Evolutionary conservation across 768 basidiomycete species (phyloP), one percentile per base, ranked within the genome.

Genomic region (Lyophyllum atratum): DNA sequence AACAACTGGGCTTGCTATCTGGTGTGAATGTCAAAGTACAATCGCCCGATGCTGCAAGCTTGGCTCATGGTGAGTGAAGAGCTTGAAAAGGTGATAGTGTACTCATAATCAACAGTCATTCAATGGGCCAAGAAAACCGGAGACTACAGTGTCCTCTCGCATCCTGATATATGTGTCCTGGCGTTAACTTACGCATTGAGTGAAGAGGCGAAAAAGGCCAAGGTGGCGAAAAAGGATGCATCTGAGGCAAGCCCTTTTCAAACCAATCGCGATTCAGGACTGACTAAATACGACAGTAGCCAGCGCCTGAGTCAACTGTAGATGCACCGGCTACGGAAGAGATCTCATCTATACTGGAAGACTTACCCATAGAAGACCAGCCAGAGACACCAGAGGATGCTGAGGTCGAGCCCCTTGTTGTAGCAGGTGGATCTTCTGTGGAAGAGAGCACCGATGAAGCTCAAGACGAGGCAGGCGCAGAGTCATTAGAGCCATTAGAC

Each of bases 71-170:
- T 87, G 55, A 47, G 80, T 68, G 26, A 45, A 25, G 25, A 33
- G 24, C 49, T 31, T 12, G 43, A 37, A 24, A n/a, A 7, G 33
- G 37, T 25, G n/a, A 26, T 44, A 31, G 22, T 21, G 28, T 24
- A 14, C 29, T 28, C 17, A 25, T 52, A 29, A 42, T 14, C 25
- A 19, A 21, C 14, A 98, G 97, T 96, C 4, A 92, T 90, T 54
- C 88, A 89, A 59, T 88, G 86, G 72, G 93, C 97, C 3, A 96
- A 94, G 79, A 92, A 92, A 78, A 96, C 96, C 0, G 97, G 97
- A 69, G 97, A 99, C 73, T 95, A 94, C 68, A 78, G 92, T 42
- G 95, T 94, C 46, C 80, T 99, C 37, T 97, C 94, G 14, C 84
- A 89, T 70, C 82, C 95, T 14, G 97, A 99, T 85, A 70, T 99